These are phyloP conservation scores for Lolium perenne DNA, from an alignment of 176 grass and related monocot species.

Conservation along the genomic window DNA sequence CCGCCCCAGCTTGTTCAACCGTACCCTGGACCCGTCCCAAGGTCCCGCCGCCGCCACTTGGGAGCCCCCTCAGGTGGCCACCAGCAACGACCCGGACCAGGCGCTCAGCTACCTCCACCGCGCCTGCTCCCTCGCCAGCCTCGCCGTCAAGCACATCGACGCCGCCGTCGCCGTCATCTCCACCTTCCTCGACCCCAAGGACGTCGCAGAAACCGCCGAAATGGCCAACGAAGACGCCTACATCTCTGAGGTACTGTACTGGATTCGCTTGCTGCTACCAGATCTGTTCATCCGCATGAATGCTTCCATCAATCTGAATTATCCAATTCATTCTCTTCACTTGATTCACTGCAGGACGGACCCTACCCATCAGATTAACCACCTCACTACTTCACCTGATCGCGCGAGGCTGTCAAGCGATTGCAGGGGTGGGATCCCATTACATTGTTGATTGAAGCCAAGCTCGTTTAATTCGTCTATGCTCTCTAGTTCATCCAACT, in stretches of 20 bases:
- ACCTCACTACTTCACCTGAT: neutral
- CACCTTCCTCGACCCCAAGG: neutral
- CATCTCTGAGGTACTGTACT: neutral
- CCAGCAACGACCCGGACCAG: neutral
- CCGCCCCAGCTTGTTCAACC: neutral
- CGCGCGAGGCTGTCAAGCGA: neutral
- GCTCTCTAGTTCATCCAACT: neutral
- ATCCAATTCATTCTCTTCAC: neutral
- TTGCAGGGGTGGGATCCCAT: neutral
- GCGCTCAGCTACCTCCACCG: neutral
- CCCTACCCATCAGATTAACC: neutral
- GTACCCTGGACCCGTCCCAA: neutral
- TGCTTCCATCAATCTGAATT: no score
- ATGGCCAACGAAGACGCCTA: neutral
- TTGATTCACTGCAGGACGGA: neutral
- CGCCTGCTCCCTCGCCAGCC: neutral
- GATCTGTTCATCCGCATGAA: no score
- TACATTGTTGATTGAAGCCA: neutral
- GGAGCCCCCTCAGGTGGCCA: neutral
- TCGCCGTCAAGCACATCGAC: slow-evolving; percentile 9
- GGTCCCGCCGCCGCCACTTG: neutral
- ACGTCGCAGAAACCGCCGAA: neutral
- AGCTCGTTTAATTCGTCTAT: neutral
- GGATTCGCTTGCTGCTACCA: no score
- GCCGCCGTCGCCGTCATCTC: neutral